A percentile compares a stretch with the other conserved stretches of the same genome.
These are phyloP conservation scores for Platanthera zijinensis DNA, from an alignment of 106 monocot species.

Conservation along the genomic window DNA sequence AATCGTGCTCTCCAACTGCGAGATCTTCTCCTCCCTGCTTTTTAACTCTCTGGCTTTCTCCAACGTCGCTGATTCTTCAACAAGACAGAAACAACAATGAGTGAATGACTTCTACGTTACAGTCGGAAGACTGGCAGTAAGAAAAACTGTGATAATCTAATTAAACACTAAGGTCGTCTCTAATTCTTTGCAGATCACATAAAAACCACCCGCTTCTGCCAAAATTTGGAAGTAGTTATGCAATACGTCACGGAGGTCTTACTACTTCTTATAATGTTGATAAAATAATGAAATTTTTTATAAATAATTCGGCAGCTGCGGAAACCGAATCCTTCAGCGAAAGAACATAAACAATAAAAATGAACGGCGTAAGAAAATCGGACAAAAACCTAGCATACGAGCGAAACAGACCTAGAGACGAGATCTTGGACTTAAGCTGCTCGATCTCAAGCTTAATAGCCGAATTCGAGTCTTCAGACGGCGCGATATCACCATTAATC, in stretches of 20 bases:
- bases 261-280: too few species aligned
- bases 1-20: slow-evolving; percentile 22
- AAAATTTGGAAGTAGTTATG: too few species aligned
- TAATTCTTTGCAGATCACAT: background rate
- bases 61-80: slow-evolving; percentile 34
- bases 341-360: background rate
- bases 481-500: slow-evolving; percentile 6
- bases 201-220: background rate
- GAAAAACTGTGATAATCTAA: background rate
- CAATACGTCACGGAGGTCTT: too few species aligned
- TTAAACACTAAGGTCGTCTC: background rate
- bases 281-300: too few species aligned
- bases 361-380: background rate
- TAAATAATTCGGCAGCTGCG: too few species aligned
- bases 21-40: slow-evolving; percentile 39
- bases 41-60: slow-evolving; percentile 29
- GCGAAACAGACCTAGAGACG: slow-evolving; percentile 16
- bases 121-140: background rate
- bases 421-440: slow-evolving; percentile 31
- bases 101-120: background rate
- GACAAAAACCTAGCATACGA: background rate
- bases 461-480: slow-evolving; percentile 11
- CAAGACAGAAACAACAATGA: background rate
- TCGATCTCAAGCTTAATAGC: slow-evolving; percentile 26
- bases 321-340: too few species aligned